Evolutionary conservation across 108 stramenopile species (phyloP).

Genomic region (Cyclotella choctawhatcheeana): DNA sequence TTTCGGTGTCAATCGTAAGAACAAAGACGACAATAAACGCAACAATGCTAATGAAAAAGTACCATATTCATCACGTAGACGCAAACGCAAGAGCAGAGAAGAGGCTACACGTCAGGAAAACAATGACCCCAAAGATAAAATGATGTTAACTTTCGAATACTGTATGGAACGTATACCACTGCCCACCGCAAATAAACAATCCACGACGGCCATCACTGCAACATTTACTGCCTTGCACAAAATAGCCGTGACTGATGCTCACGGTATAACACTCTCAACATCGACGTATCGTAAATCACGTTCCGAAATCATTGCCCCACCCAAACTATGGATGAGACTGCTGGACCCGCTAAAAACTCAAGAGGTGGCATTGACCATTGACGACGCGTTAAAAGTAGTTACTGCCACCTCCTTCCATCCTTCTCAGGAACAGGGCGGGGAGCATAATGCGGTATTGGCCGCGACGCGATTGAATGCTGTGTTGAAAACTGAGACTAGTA

Average conservation of each 20-base stretch:
- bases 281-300: conserved; percentile 29
- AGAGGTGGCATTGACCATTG: conserved; percentile 72
- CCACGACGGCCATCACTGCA: conserved; percentile 3
- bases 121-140: conserved; percentile 16
- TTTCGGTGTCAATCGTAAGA: conserved; percentile 2
- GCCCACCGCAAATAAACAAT: conserved; percentile 12
- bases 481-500: conserved; percentile 83
- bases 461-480: conserved; percentile 38
- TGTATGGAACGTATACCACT: conserved; percentile 33
- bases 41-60: not conserved
- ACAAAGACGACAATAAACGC: not conserved
- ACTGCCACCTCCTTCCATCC: conserved; percentile 66
- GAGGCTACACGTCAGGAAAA: not conserved
- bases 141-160: conserved; percentile 78
- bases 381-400: conserved; percentile 56
- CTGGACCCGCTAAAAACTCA: conserved; percentile 72
- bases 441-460: conserved; percentile 51
- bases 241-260: conserved; percentile 62
- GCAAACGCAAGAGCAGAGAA: not conserved
- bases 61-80: not conserved
- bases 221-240: conserved; percentile 63
- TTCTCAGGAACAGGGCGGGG: not conserved
- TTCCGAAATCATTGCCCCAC: conserved; percentile 75
- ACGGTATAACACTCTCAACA: conserved; percentile 66
- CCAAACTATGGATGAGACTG: conserved; percentile 66